Conservation (phyloP, 1,284 basidiomycete genomes). For the Mycena sp. region DNA sequence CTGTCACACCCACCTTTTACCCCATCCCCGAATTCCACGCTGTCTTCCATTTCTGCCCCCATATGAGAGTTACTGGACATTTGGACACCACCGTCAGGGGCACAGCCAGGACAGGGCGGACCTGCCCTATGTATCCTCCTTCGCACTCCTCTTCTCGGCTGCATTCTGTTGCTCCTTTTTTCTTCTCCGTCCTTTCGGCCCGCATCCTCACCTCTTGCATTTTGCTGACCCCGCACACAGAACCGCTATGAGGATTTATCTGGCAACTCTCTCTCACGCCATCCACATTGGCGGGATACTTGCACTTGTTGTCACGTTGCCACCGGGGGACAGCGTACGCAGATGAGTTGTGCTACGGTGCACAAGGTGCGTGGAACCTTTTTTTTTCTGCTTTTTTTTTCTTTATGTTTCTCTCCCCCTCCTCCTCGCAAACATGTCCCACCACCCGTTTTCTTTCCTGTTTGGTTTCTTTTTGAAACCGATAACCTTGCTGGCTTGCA, state of each 20-base stretch:
- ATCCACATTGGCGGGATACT: background rate
- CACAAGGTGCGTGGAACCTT: background rate
- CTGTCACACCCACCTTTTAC: background rate
- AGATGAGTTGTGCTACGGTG: background rate
- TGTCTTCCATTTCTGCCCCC: background rate
- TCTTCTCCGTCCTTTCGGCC: conserved; percentile 1
- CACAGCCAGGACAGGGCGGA: background rate
- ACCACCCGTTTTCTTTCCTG: background rate
- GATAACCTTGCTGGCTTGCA: background rate
- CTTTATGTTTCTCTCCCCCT: no score
- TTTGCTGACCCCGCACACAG: background rate
- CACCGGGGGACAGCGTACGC: background rate
- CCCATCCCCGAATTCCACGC: background rate
- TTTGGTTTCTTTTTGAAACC: background rate
- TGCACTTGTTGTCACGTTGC: background rate
- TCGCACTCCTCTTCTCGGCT: background rate
- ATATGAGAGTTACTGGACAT: background rate
- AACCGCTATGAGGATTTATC: conserved; percentile 1
- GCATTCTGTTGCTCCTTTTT: background rate
- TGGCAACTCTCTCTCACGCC: background rate
- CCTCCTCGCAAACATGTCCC: background rate
- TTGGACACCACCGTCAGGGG: background rate
- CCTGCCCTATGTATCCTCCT: conserved; percentile 1
- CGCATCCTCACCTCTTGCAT: background rate
- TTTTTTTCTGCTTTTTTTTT: no score